A percentile compares a stretch with the other conserved stretches of the same genome.
Conservation (phyloP, 2,329 filamentous ascomycete species). For the Fusarium tjaetaba region DNA sequence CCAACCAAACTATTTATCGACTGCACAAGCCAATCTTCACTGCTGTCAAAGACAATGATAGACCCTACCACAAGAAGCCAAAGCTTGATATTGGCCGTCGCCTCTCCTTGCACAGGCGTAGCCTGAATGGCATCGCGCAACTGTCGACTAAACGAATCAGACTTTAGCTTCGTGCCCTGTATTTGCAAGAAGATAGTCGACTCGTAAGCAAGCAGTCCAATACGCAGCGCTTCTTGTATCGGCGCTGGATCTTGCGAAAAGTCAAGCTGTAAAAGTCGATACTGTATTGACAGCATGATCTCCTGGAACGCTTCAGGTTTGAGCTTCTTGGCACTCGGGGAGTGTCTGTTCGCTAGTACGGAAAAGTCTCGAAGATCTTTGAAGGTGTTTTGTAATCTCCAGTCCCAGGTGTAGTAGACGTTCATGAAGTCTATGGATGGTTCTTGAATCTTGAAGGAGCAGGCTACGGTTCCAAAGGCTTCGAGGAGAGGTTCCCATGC, state of each 20-base stretch:
- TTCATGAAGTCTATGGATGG: conserved; percentile 4
- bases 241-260: conserved; percentile 14
- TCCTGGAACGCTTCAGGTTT: conserved; percentile 43
- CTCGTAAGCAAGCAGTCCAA: conserved; percentile 46
- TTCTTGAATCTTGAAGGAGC: background rate
- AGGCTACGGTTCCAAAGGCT: background rate
- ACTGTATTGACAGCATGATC: conserved; percentile 46
- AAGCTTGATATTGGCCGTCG: conserved; percentile 34
- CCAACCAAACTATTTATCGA: conserved; percentile 23
- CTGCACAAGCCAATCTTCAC: conserved; percentile 39
- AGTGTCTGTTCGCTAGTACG: conserved; percentile 37
- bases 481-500: conserved; percentile 33
- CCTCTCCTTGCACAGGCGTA: background rate
- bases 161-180: conserved; percentile 28
- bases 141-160: conserved; percentile 14
- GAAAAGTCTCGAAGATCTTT: conserved; percentile 47
- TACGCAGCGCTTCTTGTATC: conserved; percentile 36
- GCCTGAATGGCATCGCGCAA: conserved; percentile 25
- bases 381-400: conserved; percentile 41
- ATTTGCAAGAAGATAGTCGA: conserved; percentile 43
- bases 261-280: conserved; percentile 42
- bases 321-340: conserved; percentile 36
- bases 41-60: conserved; percentile 33
- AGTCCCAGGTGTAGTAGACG: conserved; percentile 32
- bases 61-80: conserved; percentile 43